phyloP scores from a whole-genome alignment of 768 basidiomycete genomes.

The Phlebiopsis gigantea region DNA sequence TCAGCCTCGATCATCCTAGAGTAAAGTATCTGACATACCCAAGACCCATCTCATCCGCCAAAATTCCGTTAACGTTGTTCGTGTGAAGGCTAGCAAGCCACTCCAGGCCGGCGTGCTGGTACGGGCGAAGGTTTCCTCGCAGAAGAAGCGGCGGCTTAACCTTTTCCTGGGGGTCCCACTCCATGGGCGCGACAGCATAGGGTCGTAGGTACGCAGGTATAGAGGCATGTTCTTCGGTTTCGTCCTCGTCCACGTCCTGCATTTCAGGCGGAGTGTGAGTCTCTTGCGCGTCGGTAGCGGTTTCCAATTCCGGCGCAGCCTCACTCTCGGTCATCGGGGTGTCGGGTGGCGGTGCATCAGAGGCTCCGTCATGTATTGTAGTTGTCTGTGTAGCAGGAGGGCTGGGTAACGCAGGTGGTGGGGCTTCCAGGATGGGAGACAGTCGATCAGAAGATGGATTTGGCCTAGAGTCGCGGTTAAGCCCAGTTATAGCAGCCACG shows the following conservation, averaged over 20 bases:
- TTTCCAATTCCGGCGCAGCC: background rate
- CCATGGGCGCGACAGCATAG: constrained; percentile 66
- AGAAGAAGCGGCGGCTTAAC: constrained; percentile 68
- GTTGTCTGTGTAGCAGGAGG: background rate
- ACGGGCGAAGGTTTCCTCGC: constrained; percentile 84
- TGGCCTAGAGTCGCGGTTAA: background rate
- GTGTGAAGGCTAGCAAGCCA: constrained; percentile 88
- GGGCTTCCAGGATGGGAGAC: background rate
- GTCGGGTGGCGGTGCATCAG: background rate
- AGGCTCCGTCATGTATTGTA: background rate
- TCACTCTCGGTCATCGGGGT: background rate
- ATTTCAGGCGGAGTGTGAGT: background rate
- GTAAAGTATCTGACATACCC: constrained; percentile 50
- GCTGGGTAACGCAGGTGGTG: background rate
- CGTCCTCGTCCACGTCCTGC: constrained; percentile 19
- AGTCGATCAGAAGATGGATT: background rate
- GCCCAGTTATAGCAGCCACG: background rate
- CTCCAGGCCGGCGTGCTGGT: constrained; percentile 89
- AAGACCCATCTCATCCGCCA: constrained; percentile 93
- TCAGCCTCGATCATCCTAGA: constrained; percentile 1
- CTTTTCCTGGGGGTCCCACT: constrained; percentile 56
- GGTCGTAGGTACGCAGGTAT: constrained; percentile 49
- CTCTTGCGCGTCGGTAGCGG: background rate
- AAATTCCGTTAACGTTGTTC: constrained; percentile 76
- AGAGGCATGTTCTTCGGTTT: constrained; percentile 34